A percentile compares a stretch with the other conserved stretches of the same genome.
phyloP scores from a whole-genome alignment of 225 moss, liverwort and hornwort species.

The Bryum argenteum region DNA sequence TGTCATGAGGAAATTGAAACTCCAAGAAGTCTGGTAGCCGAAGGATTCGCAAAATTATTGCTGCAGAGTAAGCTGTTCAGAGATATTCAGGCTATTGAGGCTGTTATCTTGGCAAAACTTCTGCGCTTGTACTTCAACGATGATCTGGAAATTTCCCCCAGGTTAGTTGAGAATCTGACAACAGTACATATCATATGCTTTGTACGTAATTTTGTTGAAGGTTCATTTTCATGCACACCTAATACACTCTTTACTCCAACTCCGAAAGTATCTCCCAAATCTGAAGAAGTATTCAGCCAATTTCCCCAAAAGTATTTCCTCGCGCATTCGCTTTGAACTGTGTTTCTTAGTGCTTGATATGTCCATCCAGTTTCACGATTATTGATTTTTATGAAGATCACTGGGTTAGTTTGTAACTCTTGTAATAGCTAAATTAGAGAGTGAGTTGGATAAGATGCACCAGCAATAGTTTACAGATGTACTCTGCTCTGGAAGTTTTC shows the following conservation, averaged over 20 bases:
- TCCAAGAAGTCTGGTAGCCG: conserved; percentile 60
- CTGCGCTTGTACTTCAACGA: conserved; percentile 80
- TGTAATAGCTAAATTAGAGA: not conserved
- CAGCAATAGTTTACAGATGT: conserved; percentile 7
- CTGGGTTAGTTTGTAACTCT: not conserved
- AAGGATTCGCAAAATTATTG: conserved; percentile 86
- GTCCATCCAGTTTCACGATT: not conserved
- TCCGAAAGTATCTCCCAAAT: not conserved
- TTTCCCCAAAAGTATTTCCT: not conserved
- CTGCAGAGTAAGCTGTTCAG: conserved; percentile 71
- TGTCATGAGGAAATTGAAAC: conserved; percentile 45
- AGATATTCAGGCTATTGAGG: conserved; percentile 66
- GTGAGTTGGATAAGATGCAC: not conserved
- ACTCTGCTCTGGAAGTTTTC: not conserved
- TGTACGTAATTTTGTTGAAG: not conserved
- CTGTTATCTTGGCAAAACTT: conserved; percentile 60
- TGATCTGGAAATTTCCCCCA: conserved; percentile 58
- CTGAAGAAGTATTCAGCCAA: not conserved
- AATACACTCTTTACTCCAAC: not conserved
- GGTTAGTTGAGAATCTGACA: conserved; percentile 49
- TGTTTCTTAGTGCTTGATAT: not conserved
- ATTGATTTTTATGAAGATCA: not conserved
- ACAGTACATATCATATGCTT: not conserved
- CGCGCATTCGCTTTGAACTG: not conserved
- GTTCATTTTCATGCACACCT: not conserved